Percentiles rank a stretch among this genome's conserved stretches.
phyloP scores from a whole-genome alignment of 352 stramenopile genomes.

The Phytophthora litchii region DNA sequence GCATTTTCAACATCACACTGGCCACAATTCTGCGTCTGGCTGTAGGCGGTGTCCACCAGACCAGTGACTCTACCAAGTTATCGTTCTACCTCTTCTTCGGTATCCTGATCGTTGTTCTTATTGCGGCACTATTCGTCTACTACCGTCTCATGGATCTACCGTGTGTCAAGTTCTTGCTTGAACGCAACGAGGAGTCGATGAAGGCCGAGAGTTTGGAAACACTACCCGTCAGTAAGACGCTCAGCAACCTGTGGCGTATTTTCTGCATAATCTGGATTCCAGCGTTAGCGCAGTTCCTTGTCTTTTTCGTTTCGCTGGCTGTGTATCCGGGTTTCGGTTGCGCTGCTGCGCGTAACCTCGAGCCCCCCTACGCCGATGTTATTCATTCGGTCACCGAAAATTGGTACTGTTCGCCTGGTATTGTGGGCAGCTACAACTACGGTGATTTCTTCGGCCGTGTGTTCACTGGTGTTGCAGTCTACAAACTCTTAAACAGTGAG shows the following conservation, averaged over 20 bases:
- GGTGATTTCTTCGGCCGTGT: constrained; percentile 68
- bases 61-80: constrained; percentile 36
- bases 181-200: constrained; percentile 47
- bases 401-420: constrained; percentile 63
- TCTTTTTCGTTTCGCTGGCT: constrained; percentile 66
- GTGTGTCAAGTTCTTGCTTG: constrained; percentile 57
- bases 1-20: constrained; percentile 64
- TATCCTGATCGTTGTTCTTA: constrained; percentile 53
- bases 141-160: constrained; percentile 37
- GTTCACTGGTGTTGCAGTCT: constrained; percentile 47
- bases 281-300: constrained; percentile 51
- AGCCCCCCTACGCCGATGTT: constrained; percentile 30
- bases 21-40: constrained; percentile 56
- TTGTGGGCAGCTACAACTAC: constrained; percentile 70
- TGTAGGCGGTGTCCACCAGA: constrained; percentile 50
- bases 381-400: constrained; percentile 19
- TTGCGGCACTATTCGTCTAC: constrained; percentile 56
- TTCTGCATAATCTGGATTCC: constrained; percentile 57
- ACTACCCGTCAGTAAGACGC: constrained; percentile 34
- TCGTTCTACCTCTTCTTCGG: constrained; percentile 73
- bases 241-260: constrained; percentile 54
- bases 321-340: constrained; percentile 67
- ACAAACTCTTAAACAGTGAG: constrained; percentile 55
- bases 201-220: constrained; percentile 37
- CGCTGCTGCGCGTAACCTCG: constrained; percentile 40